A percentile compares a stretch with the other conserved stretches of the same genome.
Evolutionary conservation across 176 grass and related monocot genomes (phyloP).

Genomic region (Cocos nucifera): DNA sequence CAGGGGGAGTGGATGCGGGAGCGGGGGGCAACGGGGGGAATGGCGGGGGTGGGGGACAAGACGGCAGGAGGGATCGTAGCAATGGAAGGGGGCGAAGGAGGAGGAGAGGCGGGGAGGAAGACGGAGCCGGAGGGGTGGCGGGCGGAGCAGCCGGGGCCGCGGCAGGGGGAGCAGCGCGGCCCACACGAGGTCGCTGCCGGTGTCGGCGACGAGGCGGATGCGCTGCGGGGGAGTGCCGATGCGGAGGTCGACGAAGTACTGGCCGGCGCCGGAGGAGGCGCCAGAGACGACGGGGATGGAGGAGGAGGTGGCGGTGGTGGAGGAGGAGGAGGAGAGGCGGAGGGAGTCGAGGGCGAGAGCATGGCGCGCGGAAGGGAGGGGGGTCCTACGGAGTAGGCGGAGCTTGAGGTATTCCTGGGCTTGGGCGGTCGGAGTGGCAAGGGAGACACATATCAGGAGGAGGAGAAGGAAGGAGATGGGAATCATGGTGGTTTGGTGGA

Average conservation of each 20-base stretch:
- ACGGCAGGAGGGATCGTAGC: constrained; percentile 4
- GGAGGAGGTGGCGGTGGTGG: not conserved
- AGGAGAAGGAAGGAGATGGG: not conserved
- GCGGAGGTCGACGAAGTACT: constrained; percentile 1
- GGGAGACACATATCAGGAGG: not conserved
- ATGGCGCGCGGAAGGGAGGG: not conserved
- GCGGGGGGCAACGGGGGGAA: not conserved
- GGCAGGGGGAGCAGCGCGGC: constrained; percentile 3
- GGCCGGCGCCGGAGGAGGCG: constrained; percentile 1
- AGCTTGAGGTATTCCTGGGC: constrained; percentile 4
- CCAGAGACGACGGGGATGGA: not conserved
- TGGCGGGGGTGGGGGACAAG: constrained; percentile 7
- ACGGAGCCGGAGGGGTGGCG: not conserved
- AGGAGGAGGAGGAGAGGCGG: not conserved
- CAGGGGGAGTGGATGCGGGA: constrained; percentile 8
- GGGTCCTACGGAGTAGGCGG: not conserved
- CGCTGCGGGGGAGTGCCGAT: not conserved
- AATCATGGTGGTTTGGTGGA: too few species aligned
- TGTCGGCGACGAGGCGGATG: constrained; percentile 1
- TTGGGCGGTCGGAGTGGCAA: not conserved
- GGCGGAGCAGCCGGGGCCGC: not conserved
- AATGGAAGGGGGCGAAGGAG: constrained; percentile 3
- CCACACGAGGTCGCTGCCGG: constrained; percentile 7
- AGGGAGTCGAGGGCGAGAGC: constrained; percentile 5
- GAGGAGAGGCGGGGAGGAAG: constrained; percentile 11